Percentiles rank a stretch among this genome's conserved stretches.
Conservation (phyloP, 228 moss, liverwort and hornwort species). For the Sphagnum magellanicum region DNA sequence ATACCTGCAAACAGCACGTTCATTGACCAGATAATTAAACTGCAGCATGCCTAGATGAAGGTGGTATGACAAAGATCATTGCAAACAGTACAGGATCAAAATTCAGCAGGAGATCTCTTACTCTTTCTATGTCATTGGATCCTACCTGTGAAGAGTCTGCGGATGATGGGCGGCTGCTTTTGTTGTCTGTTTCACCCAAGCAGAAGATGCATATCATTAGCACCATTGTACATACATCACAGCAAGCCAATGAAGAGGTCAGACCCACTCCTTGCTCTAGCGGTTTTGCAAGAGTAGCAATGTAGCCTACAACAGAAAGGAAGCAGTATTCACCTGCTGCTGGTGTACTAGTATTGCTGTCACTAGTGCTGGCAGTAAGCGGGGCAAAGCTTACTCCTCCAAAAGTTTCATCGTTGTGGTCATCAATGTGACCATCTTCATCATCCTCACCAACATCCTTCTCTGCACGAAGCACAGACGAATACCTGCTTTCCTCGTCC, state of each 20-base stretch:
- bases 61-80: no score
- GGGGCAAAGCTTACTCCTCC: constrained; percentile 23
- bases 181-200: constrained; percentile 40
- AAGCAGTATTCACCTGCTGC: constrained; percentile 18
- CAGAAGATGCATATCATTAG: no score
- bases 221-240: no score
- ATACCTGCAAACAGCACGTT: no score
- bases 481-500: constrained; percentile 86
- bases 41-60: no score
- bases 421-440: constrained; percentile 73
- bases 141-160: constrained; percentile 70
- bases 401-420: constrained; percentile 75
- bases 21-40: no score
- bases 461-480: constrained; percentile 59
- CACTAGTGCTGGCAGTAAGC: constrained; percentile 25
- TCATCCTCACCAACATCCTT: constrained; percentile 65
- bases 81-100: no score
- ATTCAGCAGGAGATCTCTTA: no score
- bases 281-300: no score
- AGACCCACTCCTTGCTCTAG: no score
- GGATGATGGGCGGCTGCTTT: constrained; percentile 40
- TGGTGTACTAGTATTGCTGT: constrained; percentile 33
- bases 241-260: no score
- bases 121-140: not conserved
- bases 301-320: not conserved